A percentile compares a stretch with the other conserved stretches of the same genome.
These are phyloP conservation scores for Acanthamoeba quina DNA, from an alignment of 208 protist genomes.

Conservation along the genomic window DNA sequence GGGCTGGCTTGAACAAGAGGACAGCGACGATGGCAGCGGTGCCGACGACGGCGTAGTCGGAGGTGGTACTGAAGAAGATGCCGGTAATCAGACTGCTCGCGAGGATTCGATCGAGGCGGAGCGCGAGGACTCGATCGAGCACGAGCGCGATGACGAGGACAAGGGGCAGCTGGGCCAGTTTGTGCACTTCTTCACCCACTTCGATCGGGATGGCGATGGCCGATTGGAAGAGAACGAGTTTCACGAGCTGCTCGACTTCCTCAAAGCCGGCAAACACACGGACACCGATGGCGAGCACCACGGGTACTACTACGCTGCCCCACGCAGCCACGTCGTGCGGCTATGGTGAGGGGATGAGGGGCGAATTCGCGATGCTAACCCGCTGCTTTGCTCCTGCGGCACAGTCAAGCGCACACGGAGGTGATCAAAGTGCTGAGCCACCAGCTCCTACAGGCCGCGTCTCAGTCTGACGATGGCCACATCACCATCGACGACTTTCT, in stretches of 20 bases:
- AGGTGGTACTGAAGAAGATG: background rate
- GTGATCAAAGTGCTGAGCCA: background rate
- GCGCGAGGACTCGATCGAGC: background rate
- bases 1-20: background rate
- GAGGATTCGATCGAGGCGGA: background rate
- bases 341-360: background rate
- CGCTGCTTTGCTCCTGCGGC: background rate
- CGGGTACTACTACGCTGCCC: background rate
- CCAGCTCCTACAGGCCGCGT: background rate
- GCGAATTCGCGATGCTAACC: background rate
- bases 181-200: conserved; percentile 11
- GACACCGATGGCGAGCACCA: background rate
- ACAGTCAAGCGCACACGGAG: background rate
- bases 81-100: background rate
- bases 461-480: background rate
- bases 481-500: conserved; percentile 48
- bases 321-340: too few relatives aligned
- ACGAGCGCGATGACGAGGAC: background rate
- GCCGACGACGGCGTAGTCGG: background rate
- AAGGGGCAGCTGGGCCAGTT: background rate
- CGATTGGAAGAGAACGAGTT: background rate
- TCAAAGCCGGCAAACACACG: conserved; percentile 13
- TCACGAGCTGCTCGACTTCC: conserved; percentile 33
- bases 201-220: conserved; percentile 42
- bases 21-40: background rate